phyloP scores from a whole-genome alignment of 1,284 basidiomycete species.

The Afroboletus lepidellus region DNA sequence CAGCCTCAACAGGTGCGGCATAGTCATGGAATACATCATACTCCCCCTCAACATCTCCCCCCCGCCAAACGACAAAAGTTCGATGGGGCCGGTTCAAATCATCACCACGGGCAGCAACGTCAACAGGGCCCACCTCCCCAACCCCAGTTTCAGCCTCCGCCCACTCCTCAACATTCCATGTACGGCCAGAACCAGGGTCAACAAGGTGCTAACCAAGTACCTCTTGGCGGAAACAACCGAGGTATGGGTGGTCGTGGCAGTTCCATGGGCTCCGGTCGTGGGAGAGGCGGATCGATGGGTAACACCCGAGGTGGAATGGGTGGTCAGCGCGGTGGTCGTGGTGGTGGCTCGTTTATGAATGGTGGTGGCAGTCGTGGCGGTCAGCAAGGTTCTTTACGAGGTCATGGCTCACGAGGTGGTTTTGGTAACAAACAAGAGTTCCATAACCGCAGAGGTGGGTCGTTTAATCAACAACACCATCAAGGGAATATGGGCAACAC shows the following conservation, averaged over 20 bases:
- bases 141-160: slow-evolving; percentile 48
- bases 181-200: slow-evolving; percentile 37
- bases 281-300: slow-evolving; percentile 48
- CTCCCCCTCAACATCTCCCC: slow-evolving; percentile 66
- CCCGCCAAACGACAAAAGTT: slow-evolving; percentile 84
- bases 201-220: slow-evolving; percentile 45
- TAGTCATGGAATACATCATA: slow-evolving; percentile 55
- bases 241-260: slow-evolving; percentile 36
- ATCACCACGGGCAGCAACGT: slow-evolving; percentile 43
- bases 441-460: slow-evolving; percentile 61
- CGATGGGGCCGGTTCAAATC: slow-evolving; percentile 63
- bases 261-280: slow-evolving; percentile 38
- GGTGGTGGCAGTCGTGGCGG: slow-evolving; percentile 33
- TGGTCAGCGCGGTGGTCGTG: slow-evolving; percentile 36
- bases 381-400: slow-evolving; percentile 45
- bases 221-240: slow-evolving; percentile 43
- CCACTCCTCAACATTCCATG: slow-evolving; percentile 47
- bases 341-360: slow-evolving; percentile 43
- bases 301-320: slow-evolving; percentile 44
- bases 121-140: slow-evolving; percentile 30
- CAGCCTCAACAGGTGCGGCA: slow-evolving; percentile 47
- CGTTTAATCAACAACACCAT: slow-evolving; percentile 47
- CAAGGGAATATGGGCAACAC: slow-evolving; percentile 46
- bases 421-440: slow-evolving; percentile 60
- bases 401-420: slow-evolving; percentile 61